Conservation (phyloP, 495 filamentous ascomycete species). For the Sordaria brevicollis region DNA sequence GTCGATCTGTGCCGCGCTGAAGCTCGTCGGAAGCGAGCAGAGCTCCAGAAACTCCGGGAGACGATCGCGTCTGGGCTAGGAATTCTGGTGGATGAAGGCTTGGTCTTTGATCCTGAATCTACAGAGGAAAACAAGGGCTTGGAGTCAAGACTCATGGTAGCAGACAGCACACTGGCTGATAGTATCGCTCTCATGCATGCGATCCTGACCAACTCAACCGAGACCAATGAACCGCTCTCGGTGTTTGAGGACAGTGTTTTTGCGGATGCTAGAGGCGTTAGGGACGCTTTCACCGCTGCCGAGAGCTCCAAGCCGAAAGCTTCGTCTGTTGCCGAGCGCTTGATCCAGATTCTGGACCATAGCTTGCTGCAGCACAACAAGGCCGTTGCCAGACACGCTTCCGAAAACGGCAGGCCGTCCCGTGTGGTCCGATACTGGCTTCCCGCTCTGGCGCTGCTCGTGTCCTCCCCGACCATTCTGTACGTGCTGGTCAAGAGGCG, state of each 20-base stretch:
- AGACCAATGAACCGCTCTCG: constrained; percentile 21
- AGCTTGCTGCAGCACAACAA: constrained; percentile 45
- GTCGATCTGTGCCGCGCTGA: constrained; percentile 60
- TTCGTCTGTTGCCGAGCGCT: not conserved
- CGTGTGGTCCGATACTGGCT: constrained; percentile 81
- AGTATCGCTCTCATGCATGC: constrained; percentile 74
- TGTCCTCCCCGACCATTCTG: constrained; percentile 73
- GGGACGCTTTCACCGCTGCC: not conserved
- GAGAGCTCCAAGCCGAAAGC: not conserved
- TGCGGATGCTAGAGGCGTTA: constrained; percentile 21
- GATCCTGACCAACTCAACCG: constrained; percentile 44
- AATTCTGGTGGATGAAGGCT: constrained; percentile 70
- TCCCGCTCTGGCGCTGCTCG: constrained; percentile 51
- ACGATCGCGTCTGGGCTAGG: constrained; percentile 81
- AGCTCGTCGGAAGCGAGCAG: constrained; percentile 55
- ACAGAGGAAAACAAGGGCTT: constrained; percentile 37
- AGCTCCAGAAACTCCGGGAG: constrained; percentile 55
- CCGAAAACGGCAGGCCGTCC: constrained; percentile 63
- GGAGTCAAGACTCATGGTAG: constrained; percentile 63
- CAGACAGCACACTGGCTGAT: constrained; percentile 57
- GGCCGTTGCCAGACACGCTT: constrained; percentile 37
- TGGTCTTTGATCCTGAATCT: constrained; percentile 47
- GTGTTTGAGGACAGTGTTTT: constrained; percentile 74
- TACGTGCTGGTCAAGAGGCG: constrained; percentile 61
- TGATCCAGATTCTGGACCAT: constrained; percentile 20